Evolutionary conservation across 2,329 filamentous ascomycete species (phyloP), one percentile per base, ranked within the genome.

Genomic region (Alternaria incomplexa): DNA sequence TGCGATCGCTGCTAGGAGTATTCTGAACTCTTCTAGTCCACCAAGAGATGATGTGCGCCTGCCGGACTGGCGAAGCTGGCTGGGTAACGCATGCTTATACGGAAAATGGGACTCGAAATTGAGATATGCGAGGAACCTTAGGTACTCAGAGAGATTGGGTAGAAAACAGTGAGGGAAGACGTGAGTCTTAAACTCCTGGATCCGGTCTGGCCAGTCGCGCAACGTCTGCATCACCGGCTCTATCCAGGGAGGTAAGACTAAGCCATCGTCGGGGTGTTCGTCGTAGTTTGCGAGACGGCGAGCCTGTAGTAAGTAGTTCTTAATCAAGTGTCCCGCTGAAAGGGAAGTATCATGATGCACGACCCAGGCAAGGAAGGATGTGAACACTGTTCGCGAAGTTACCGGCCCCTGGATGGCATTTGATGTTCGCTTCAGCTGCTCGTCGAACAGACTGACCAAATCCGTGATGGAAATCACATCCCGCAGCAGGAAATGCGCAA

Each of bases 401-500:
- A 67, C 57, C 9, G 45, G 13, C 9, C 56, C 26, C 22, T 50
- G 25, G 1, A 47, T 26, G 46, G 40, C 43, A 13, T 10, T 51
- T 13, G 62, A 63, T 8, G 62, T 30, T 6, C 61, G 66, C 17
- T 65, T 62, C 15, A 62, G 48, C 13, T 67, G 43, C 15, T 60
- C 53, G 15, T 57, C 28, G 77, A 61, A 87, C 80, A 59, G 81
- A 73, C 59, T 85, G 70, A 70, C 80, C 59, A 81, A 64, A 17
- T 74, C 58, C 6, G 70, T 46, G 17, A 81, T 66, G 1, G 73
- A 81, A 25, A 91, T 79, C 12, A 89, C 82, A 3, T 83, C 81
- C 75, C 91, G 93, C 51, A 83, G 81, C 4, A 93, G 74, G 60
- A 93, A 86, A 70, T 89, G 85, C 51, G 91, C 88, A 40, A 93